Percentiles rank a stretch among this genome's conserved stretches.
Conservation (phyloP, 345 rosid species). For the Camelina neglecta region DNA sequence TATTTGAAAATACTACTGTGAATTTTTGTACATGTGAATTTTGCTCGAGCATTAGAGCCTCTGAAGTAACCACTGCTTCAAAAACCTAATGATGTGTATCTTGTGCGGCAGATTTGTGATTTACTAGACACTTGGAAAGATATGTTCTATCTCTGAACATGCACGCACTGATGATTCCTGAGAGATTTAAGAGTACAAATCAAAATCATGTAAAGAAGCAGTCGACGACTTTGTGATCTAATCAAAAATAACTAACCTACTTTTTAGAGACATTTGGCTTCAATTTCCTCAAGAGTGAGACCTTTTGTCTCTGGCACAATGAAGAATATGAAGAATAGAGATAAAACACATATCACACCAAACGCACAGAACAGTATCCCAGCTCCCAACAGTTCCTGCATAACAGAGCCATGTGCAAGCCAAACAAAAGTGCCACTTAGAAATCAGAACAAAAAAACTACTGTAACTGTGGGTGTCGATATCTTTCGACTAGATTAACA, state of each 20-base stretch:
- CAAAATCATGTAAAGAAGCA: neutral
- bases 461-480: neutral
- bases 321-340: constrained; percentile 84
- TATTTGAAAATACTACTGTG: neutral
- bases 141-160: neutral
- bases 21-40: neutral
- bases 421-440: too few relatives aligned
- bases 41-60: neutral
- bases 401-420: constrained; percentile 21
- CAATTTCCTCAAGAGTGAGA: constrained; percentile 92
- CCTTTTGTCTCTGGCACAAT: constrained; percentile 94
- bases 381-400: constrained; percentile 82
- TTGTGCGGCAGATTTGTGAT: neutral
- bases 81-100: neutral
- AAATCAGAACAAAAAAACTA: too few relatives aligned
- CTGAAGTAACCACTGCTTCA: constrained; percentile 3
- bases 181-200: neutral
- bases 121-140: neutral
- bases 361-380: constrained; percentile 79
- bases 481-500: neutral
- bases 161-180: neutral
- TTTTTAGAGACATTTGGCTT: constrained; percentile 73
- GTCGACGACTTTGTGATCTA: neutral
- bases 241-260: neutral
- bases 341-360: constrained; percentile 72